Base-by-base conservation (phyloP, 1,284 basidiomycete species). In the Coniferiporia weirii region DNA sequence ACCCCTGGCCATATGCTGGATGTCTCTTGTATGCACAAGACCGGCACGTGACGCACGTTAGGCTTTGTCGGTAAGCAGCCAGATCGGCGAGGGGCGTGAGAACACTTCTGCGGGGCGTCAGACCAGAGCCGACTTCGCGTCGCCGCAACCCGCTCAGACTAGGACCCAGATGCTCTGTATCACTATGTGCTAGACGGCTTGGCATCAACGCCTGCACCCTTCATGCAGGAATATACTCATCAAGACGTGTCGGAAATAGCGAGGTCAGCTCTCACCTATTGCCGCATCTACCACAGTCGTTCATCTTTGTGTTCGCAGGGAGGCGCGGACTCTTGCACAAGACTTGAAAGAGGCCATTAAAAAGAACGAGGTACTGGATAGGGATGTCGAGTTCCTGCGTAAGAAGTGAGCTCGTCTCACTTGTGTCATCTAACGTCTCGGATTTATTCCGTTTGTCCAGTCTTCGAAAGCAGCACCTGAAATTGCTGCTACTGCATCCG, bases 361-460 rank as follows among this genome's bases (percentile, higher is more conserved):
- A 70, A 77, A 75, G 53, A 82, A 81, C 61, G 84, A 89, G 59
- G 89, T 91, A 51, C 93, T 87, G 80, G 85, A 90, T 63, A 87
- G 79, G 69, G 89, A 94, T 62, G 84, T 93, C 50, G 93, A 96
- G 66, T 85, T 87, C 63, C 83, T 85, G 69, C 80, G 93, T 66
- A 90, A 91, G 74, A 86, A 84, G 93, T 93, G 71, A 73, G 89
- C 32, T 55, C 38, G 47, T 52, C 12, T 19, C 47, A 27, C 27
- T 27, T 5, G 5, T 51, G 40, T 51, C 61, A 51, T 52, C 52
- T 58, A 51, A 50, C 38, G 54, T 48, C 51, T 59, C 27, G 64
- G 35, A 54, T 53, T 40, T 54, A 63, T 48, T 65, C 59, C 53
- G 51, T 38, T 54, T 27, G 54, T 47, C 61, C 67, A 94, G 93